Conservation (phyloP, 345 rosid genomes). For the Eucalyptus curtisii region DNA sequence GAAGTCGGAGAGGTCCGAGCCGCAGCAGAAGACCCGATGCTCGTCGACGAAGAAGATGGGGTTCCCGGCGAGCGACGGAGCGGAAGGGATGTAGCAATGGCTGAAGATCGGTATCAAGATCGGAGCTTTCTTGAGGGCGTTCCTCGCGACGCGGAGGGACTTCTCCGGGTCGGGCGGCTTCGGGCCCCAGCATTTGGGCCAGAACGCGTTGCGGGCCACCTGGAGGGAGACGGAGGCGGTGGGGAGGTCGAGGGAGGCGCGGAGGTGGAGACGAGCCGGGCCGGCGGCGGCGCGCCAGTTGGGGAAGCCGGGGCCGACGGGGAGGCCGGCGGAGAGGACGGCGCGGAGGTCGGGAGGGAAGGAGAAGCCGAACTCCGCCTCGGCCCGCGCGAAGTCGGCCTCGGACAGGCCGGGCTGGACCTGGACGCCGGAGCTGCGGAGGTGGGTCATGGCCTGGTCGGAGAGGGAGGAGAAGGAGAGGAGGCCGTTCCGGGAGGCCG, state of each 20-base stretch:
- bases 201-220: conserved; percentile 74
- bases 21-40: conserved; percentile 83
- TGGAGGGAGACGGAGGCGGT: conserved; percentile 86
- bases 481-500: conserved; percentile 47
- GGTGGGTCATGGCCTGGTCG: conserved; percentile 61
- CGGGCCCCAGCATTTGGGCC: conserved; percentile 96
- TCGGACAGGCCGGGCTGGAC: conserved; percentile 81
- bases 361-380: conserved; percentile 81
- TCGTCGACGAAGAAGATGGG: conserved; percentile 91
- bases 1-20: conserved; percentile 83
- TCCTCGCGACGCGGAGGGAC: conserved; percentile 75
- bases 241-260: conserved; percentile 81
- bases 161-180: conserved; percentile 83
- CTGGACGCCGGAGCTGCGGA: conserved; percentile 53
- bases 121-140: conserved; percentile 81
- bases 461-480: conserved; percentile 68
- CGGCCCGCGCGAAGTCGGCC: conserved; percentile 75
- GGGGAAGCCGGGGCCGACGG: conserved; percentile 83
- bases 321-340: conserved; percentile 75
- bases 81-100: conserved; percentile 90
- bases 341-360: conserved; percentile 97
- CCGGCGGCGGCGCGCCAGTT: conserved; percentile 79
- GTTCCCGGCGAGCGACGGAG: conserved; percentile 85
- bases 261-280: conserved; percentile 67
- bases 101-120: conserved; percentile 80